A percentile compares a stretch with the other conserved stretches of the same genome.
phyloP scores from a whole-genome alignment of 768 basidiomycete species.

The Mycena vitilis region DNA sequence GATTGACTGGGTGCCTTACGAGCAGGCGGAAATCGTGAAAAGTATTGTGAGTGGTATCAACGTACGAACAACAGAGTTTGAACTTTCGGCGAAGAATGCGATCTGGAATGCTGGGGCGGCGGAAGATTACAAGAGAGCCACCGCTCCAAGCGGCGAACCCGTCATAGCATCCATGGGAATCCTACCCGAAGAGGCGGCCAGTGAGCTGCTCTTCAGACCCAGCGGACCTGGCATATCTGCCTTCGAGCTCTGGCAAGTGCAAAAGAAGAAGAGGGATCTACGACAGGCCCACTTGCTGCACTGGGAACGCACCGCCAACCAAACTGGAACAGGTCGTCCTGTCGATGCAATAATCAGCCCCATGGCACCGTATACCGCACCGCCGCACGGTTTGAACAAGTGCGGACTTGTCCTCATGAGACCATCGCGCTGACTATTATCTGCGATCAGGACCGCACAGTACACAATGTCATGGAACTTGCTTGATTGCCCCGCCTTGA shows the following conservation, averaged over 20 bases:
- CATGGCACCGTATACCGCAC: slow-evolving; percentile 67
- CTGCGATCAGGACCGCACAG: slow-evolving; percentile 1
- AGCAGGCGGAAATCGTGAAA: slow-evolving; percentile 60
- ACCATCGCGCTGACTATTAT: neutral
- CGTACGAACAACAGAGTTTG: neutral
- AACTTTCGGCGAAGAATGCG: slow-evolving; percentile 41
- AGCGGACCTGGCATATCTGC: slow-evolving; percentile 50
- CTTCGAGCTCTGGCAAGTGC: slow-evolving; percentile 76
- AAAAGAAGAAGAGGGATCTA: slow-evolving; percentile 60
- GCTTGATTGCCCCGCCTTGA: slow-evolving; percentile 67
- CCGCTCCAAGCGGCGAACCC: slow-evolving; percentile 64
- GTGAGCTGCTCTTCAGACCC: slow-evolving; percentile 41
- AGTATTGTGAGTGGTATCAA: slow-evolving; percentile 50
- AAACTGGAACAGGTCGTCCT: slow-evolving; percentile 76
- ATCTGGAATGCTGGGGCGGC: slow-evolving; percentile 61
- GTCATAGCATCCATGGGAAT: slow-evolving; percentile 60
- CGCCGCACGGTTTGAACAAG: slow-evolving; percentile 72
- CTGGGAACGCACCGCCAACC: slow-evolving; percentile 65
- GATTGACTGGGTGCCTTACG: slow-evolving; percentile 73
- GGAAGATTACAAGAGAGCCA: slow-evolving; percentile 57
- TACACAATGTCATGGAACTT: slow-evolving; percentile 23
- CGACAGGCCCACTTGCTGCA: slow-evolving; percentile 69
- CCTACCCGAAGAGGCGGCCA: slow-evolving; percentile 29
- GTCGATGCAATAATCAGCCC: slow-evolving; percentile 83
- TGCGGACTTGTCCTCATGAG: slow-evolving; percentile 41